A percentile compares a stretch with the other conserved stretches of the same genome.
Evolutionary conservation across 2,329 filamentous ascomycete genomes (phyloP).

Genomic region (Calonectria ilicicola): DNA sequence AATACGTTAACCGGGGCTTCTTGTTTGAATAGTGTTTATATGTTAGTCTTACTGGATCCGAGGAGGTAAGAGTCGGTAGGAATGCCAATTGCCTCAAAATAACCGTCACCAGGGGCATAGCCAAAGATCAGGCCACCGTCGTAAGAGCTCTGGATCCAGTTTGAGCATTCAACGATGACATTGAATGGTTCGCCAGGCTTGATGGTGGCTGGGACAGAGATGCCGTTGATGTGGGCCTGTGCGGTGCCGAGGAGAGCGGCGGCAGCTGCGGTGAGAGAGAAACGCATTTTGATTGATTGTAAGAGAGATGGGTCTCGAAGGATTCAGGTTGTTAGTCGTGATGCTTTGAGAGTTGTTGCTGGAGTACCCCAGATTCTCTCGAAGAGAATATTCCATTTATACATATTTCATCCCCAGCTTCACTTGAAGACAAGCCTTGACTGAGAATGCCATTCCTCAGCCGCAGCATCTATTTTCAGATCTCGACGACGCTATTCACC

Average conservation of each 20-base stretch:
- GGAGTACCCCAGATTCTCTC: not conserved
- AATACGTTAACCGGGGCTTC: slow-evolving; percentile 11
- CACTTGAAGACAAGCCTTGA: not conserved
- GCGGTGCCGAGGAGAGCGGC: slow-evolving; percentile 40
- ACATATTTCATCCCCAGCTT: not conserved
- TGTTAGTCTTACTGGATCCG: slow-evolving; percentile 46
- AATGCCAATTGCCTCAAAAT: slow-evolving; percentile 44
- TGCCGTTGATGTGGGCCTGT: slow-evolving; percentile 56
- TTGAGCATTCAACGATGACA: slow-evolving; percentile 52
- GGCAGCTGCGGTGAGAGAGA: slow-evolving; percentile 36
- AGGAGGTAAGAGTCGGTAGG: slow-evolving; percentile 49
- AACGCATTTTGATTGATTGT: slow-evolving; percentile 32
- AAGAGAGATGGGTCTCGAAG: not conserved
- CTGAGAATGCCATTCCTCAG: not conserved
- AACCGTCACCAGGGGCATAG: slow-evolving; percentile 41
- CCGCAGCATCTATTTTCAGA: slow-evolving; percentile 19
- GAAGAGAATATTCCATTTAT: not conserved
- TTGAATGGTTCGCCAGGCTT: slow-evolving; percentile 51
- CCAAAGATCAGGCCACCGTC: slow-evolving; percentile 60
- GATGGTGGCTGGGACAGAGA: slow-evolving; percentile 55
- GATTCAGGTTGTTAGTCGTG: not conserved
- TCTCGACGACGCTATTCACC: not conserved
- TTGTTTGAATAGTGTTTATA: too few species aligned
- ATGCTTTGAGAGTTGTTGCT: not conserved
- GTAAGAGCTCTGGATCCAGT: slow-evolving; percentile 58